Base-by-base conservation (phyloP, 1,284 basidiomycete genomes). In the Apiotrichum veenhuisii region DNA sequence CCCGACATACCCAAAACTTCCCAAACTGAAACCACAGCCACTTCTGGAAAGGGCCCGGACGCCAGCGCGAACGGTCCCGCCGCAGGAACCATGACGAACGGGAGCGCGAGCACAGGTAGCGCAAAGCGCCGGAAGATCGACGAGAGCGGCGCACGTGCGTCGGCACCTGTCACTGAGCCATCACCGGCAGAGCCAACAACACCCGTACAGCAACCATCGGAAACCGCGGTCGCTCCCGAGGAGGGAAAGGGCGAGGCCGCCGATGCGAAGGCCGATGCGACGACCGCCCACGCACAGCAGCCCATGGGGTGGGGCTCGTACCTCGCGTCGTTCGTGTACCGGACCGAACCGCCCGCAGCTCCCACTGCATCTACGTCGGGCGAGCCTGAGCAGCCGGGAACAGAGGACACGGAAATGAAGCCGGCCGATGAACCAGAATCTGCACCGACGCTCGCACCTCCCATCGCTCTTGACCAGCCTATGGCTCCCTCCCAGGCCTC, bases 301-400 rank as follows among this genome's bases (percentile, higher is more conserved):
- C 8, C 25, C 12, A 27, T 36, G 2, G 64, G 67, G 1, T 72
- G 70, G 70, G 67, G 65, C 17, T 51, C 65, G 4, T 70, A 68
- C 56, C 50, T 72, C 23, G 65, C 63, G 27, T 68, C 66, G 7
- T 64, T 67, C 40, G 66, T 72, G 27, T 64, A 37, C 56, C 56
- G 30, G 20, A 48, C 33, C 14, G 27, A 46, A 5, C 18, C 40
- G 10, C n/a, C 40, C 3, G 18, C 11, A n/a, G 20, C 18, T 9
- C 17, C 38, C 5, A 20, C 40, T 5, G 40, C 40, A 9, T 11
- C 40, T 2, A n/a, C 40, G 8, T 3, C 40, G 2, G 22, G 14
- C n/a, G 40, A 41, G 40, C n/a, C 20, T 22, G 40, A 41, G 20
- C 20, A 20, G 8, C n/a, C 20, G 40, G n/a, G 9, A 22, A n/a